These are phyloP conservation scores for Euphrasia confusa DNA, from an alignment of 257 asterid genomes.

Conservation along the genomic window DNA sequence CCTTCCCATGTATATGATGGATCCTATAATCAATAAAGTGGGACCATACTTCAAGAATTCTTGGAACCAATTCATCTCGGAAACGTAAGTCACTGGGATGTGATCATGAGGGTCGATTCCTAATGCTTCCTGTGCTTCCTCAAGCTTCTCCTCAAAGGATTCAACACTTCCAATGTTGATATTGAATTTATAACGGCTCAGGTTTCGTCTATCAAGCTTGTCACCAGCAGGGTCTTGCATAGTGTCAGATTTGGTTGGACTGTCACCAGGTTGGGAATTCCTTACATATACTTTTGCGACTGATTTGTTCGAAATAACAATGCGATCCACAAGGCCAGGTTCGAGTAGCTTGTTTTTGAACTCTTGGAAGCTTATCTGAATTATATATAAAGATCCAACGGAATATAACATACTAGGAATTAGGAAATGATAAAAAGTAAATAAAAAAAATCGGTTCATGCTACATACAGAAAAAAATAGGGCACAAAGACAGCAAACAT, in stretches of 20 bases:
- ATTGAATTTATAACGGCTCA: slow-evolving; percentile 29
- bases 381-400: too few relatives aligned
- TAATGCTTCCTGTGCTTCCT: slow-evolving; percentile 66
- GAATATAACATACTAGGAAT: too few relatives aligned
- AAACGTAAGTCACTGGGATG: slow-evolving; percentile 57
- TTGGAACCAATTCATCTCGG: slow-evolving; percentile 39
- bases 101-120: slow-evolving; percentile 64
- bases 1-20: slow-evolving; percentile 38
- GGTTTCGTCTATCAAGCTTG: not conserved
- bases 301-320: slow-evolving; percentile 50
- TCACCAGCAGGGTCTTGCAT: slow-evolving; percentile 30
- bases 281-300: slow-evolving; percentile 62
- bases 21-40: slow-evolving; percentile 34
- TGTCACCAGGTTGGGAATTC: slow-evolving; percentile 31
- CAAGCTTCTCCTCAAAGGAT: slow-evolving; percentile 75
- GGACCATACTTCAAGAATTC: slow-evolving; percentile 40
- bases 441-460: too few relatives aligned
- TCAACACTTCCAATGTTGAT: slow-evolving; percentile 66
- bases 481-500: too few relatives aligned
- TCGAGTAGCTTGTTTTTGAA: slow-evolving; percentile 68
- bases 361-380: slow-evolving; percentile 81
- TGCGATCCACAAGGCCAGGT: slow-evolving; percentile 76
- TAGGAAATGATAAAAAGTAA: too few relatives aligned
- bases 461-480: too few relatives aligned
- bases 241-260: slow-evolving; percentile 30